Percentiles rank a stretch among this genome's conserved stretches.
Evolutionary conservation across 2,329 filamentous ascomycete genomes (phyloP).

Genomic region (Alternaria conjuncta): DNA sequence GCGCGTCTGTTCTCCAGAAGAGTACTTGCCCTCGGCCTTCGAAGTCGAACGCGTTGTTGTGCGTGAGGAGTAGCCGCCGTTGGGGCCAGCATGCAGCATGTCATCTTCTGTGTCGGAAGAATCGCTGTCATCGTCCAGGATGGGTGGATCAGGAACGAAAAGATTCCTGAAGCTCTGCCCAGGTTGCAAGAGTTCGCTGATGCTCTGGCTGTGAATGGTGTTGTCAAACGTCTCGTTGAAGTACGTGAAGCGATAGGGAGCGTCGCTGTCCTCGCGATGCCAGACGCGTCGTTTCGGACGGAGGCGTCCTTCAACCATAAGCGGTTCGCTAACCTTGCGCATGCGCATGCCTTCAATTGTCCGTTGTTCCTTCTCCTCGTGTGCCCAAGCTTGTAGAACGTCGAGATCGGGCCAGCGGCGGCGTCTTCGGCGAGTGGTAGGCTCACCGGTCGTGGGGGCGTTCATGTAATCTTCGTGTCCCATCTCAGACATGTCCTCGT

Average conservation of each 20-base stretch:
- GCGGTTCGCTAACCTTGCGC: conserved; percentile 92
- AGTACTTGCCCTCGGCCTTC: conserved; percentile 34
- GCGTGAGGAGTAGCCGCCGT: conserved; percentile 35
- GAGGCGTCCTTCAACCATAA: conserved; percentile 87
- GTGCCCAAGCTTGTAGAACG: conserved; percentile 86
- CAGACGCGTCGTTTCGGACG: conserved; percentile 79
- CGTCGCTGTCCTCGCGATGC: conserved; percentile 87
- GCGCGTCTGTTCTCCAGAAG: conserved; percentile 52
- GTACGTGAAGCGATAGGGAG: conserved; percentile 94
- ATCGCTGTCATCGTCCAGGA: conserved; percentile 68
- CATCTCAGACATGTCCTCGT: conserved; percentile 77
- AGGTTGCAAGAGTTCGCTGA: conserved; percentile 88
- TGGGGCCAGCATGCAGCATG: conserved; percentile 25
- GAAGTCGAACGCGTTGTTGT: conserved; percentile 32
- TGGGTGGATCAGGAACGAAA: conserved; percentile 82
- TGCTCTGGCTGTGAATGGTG: conserved; percentile 94
- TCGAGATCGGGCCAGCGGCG: conserved; percentile 85
- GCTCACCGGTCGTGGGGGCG: conserved; percentile 54
- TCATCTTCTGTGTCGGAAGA: conserved; percentile 65
- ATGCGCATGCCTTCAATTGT: conserved; percentile 78
- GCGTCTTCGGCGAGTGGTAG: conserved; percentile 54
- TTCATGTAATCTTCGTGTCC: conserved; percentile 74
- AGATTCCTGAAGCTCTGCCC: conserved; percentile 84
- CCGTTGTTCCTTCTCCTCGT: conserved; percentile 85
- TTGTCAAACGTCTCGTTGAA: conserved; percentile 97